These are phyloP conservation scores for Botrytis hyacinthi DNA, from an alignment of 2,329 filamentous ascomycete species.

Conservation along the genomic window DNA sequence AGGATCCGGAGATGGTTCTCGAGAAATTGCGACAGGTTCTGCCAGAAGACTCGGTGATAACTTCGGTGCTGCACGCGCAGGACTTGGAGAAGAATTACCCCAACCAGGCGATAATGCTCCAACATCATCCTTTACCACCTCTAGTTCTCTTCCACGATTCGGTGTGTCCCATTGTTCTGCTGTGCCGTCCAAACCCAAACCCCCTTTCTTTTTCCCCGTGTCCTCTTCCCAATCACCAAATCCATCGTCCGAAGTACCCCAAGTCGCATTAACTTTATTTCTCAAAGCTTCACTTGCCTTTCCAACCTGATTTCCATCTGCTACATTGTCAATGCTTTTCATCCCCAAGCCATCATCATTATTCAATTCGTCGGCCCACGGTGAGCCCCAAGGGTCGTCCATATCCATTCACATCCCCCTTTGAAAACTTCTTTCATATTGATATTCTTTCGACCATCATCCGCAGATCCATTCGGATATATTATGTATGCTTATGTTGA, in stretches of 20 bases:
- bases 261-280: constrained; percentile 31
- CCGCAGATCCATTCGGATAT: constrained; percentile 4
- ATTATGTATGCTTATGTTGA: background rate
- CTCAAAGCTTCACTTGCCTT: constrained; percentile 26
- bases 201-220: constrained; percentile 19
- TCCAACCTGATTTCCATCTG: constrained; percentile 21
- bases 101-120: constrained; percentile 23
- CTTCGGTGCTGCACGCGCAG: constrained; percentile 14
- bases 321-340: constrained; percentile 11
- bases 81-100: constrained; percentile 18
- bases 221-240: constrained; percentile 35
- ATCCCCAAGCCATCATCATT: background rate
- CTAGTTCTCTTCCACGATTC: constrained; percentile 7
- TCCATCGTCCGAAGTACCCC: constrained; percentile 31
- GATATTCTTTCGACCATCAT: constrained; percentile 25
- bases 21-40: constrained; percentile 21
- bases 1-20: constrained; percentile 35
- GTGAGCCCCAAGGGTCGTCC: constrained; percentile 42
- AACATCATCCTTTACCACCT: constrained; percentile 15
- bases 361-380: constrained; percentile 40
- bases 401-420: constrained; percentile 33
- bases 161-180: constrained; percentile 25
- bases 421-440: constrained; percentile 34
- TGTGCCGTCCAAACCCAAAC: constrained; percentile 25
- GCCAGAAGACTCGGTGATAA: constrained; percentile 25